A percentile compares a stretch with the other conserved stretches of the same genome.
These are phyloP conservation scores for Crithidia thermophila DNA, from an alignment of 208 protist species.

Conservation along the genomic window DNA sequence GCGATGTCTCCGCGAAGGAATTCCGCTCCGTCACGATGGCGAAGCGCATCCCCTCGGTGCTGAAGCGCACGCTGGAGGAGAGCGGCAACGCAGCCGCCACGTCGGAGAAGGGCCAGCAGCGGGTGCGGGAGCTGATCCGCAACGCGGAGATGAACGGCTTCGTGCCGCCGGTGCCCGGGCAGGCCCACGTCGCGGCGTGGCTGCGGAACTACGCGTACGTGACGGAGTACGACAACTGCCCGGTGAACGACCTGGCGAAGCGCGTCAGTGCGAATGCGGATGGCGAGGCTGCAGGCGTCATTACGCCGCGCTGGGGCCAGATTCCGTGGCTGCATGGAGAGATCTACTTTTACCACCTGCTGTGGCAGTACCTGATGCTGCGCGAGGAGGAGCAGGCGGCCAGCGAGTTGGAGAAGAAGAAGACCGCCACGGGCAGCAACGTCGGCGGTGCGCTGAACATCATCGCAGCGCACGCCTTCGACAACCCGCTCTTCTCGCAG, in stretches of 20 bases:
- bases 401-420: not conserved
- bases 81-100: conserved; percentile 27
- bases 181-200: conserved; percentile 63
- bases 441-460: conserved; percentile 40
- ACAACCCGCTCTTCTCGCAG: conserved; percentile 56
- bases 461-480: conserved; percentile 55
- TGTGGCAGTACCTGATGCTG: conserved; percentile 82
- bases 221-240: conserved; percentile 38
- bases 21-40: conserved; percentile 75
- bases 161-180: conserved; percentile 73
- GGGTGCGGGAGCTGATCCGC: conserved; percentile 43
- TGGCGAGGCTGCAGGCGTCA: not conserved
- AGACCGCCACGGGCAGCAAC: not conserved
- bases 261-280: conserved; percentile 21
- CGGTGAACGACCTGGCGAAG: conserved; percentile 12
- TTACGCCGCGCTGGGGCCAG: conserved; percentile 80
- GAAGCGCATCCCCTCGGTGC: conserved; percentile 58
- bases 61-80: conserved; percentile 58
- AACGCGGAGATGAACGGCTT: conserved; percentile 38
- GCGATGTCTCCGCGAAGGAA: conserved; percentile 58
- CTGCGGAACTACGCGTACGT: conserved; percentile 73
- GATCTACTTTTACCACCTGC: conserved; percentile 88
- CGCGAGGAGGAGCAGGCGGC: conserved; percentile 20
- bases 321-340: conserved; percentile 91
- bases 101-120: conserved; percentile 23